Evolutionary conservation across 2,329 filamentous ascomycete genomes (phyloP), one percentile per base, ranked within the genome.

Genomic region (Neophaeococcomyces aloes): DNA sequence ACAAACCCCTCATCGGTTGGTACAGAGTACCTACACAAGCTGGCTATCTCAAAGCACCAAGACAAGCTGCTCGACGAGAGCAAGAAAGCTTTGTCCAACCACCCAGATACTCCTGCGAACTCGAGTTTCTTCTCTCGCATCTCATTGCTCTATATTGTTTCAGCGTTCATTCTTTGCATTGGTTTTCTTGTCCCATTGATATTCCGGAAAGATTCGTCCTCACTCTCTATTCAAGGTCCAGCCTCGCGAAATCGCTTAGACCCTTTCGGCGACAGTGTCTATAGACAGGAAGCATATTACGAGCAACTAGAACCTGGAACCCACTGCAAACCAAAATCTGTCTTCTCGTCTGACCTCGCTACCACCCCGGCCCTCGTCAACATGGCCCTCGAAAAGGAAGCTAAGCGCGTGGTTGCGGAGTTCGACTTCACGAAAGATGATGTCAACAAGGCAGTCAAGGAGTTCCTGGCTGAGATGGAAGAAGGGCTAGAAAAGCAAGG

Each of bases 401-500:
- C 87, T 47, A 79, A 80, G 72, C 78, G 77, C 59, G 78, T 95
- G 58, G 83, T 85, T 57, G 76, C 76, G 55, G 78, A 91, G 64
- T 96, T 96, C 66, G 85, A 94, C 43, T 89, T 88, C 65, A 72
- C 78, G 48, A 74, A 86, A 56, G 76, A 80, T 42, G 75, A 87
- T 64, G 75, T 95, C 58, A 86, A 86, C 62, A 76, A 74, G 57
- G 84, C 79, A 52, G 87, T 94, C 49, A 71, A 78, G 51, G 87
- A 94, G 63, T 98, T 94, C 60, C 75, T 95, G 53, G 71, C 72
- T 48, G 80, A 96, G 68, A 88, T 95, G 81, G 71, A 83, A 52
- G 84, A 94, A 70, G 91, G 91, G 21, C 69, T 96, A 53, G 68
- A 77, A 48, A 79, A 81, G 57, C 79, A 88, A 56, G 81, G 81